These are phyloP conservation scores for Curvularia lunata DNA, from an alignment of 2,329 filamentous ascomycete genomes.

Conservation along the genomic window DNA sequence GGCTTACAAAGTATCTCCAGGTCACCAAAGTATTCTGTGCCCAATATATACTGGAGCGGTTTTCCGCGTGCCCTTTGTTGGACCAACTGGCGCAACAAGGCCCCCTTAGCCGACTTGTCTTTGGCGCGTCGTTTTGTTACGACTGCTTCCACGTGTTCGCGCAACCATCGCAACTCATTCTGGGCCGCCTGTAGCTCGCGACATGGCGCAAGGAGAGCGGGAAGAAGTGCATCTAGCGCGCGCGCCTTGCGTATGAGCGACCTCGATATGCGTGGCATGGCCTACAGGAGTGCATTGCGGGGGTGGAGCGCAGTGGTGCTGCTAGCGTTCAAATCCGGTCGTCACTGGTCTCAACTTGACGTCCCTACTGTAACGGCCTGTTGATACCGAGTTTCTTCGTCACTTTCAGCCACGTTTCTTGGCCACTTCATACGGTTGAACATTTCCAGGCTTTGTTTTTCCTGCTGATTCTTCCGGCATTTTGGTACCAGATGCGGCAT, in stretches of 20 bases:
- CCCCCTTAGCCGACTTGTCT: conserved; percentile 23
- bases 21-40: conserved; percentile 84
- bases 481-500: neutral
- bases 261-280: conserved; percentile 66
- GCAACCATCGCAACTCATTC: conserved; percentile 77
- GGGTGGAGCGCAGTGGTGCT: neutral
- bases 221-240: conserved; percentile 62
- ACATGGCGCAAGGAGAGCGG: conserved; percentile 68
- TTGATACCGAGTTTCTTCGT: conserved; percentile 4
- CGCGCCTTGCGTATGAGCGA: conserved; percentile 63
- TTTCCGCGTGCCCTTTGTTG: conserved; percentile 62
- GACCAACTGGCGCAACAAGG: conserved; percentile 37
- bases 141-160: conserved; percentile 57
- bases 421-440: conserved; percentile 4
- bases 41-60: conserved; percentile 89
- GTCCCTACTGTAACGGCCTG: neutral
- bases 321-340: neutral
- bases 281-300: conserved; percentile 6
- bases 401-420: neutral
- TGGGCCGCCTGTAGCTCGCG: conserved; percentile 67
- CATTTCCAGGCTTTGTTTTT: conserved; percentile 1
- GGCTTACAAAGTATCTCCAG: conserved; percentile 77
- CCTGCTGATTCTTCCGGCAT: neutral
- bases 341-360: neutral
- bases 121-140: conserved; percentile 29